phyloP scores from a whole-genome alignment of 1,284 basidiomycete genomes.

The Pseudozyma sp. region DNA sequence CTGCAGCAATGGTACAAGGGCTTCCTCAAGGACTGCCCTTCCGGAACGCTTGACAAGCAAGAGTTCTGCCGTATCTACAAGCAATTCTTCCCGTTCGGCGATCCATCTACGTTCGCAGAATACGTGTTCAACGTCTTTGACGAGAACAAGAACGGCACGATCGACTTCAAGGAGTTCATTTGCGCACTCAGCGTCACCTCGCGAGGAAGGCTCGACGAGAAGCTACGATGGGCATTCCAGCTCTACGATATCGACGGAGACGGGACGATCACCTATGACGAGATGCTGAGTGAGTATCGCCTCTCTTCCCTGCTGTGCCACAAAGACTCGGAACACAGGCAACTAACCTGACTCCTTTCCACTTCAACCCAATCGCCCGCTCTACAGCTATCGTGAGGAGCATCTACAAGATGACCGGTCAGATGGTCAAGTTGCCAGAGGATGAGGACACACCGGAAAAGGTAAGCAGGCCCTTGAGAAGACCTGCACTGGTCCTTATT shows the following conservation, averaged over 20 bases:
- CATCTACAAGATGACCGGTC: constrained; percentile 74
- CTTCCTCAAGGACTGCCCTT: constrained; percentile 98
- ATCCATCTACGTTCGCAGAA: constrained; percentile 95
- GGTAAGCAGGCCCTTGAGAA: constrained; percentile 71
- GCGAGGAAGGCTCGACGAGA: constrained; percentile 93
- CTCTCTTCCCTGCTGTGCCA: no score
- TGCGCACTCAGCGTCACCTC: constrained; percentile 95
- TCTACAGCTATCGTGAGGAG: constrained; percentile 62
- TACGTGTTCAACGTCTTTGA: constrained; percentile 87
- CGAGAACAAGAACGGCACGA: constrained; percentile 67
- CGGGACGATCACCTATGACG: constrained; percentile 73
- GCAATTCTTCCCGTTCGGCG: constrained; percentile 98
- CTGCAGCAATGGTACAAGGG: constrained; percentile 99
- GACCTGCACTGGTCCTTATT: no score
- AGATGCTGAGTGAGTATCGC: constrained; percentile 77
- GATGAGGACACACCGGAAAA: constrained; percentile 99
- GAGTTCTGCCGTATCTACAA: constrained; percentile 99
- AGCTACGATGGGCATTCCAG: constrained; percentile 99
- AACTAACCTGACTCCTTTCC: background rate
- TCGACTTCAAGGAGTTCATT: constrained; percentile 83
- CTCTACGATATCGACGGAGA: constrained; percentile 93
- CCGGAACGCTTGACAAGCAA: constrained; percentile 92
- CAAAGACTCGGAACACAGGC: no score
- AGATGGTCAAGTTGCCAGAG: constrained; percentile 96
- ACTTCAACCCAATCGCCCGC: background rate